A percentile compares a stretch with the other conserved stretches of the same genome.
Conservation (phyloP, 2,329 filamentous ascomycete species). For the Phyllosticta paracitricarpa region DNA sequence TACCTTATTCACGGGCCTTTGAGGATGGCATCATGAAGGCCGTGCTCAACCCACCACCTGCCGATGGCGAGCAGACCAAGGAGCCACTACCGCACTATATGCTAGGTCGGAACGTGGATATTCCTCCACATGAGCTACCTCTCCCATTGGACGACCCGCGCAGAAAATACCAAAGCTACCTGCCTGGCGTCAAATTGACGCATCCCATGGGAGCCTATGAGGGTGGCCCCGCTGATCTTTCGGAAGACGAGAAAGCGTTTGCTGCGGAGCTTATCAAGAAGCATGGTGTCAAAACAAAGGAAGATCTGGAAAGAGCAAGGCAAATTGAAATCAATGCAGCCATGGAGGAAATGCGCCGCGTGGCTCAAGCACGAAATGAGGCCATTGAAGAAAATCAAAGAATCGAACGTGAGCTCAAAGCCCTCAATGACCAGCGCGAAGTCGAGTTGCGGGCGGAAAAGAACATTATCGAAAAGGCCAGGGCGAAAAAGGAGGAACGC, state of each 20-base stretch:
- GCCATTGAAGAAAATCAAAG: constrained; percentile 32
- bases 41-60: constrained; percentile 25
- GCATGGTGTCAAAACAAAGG: constrained; percentile 25
- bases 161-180: constrained; percentile 31
- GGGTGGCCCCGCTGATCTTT: constrained; percentile 34
- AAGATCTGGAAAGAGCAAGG: constrained; percentile 26
- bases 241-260: constrained; percentile 20
- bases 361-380: constrained; percentile 24
- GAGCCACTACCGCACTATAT: constrained; percentile 18
- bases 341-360: constrained; percentile 21
- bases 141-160: constrained; percentile 33
- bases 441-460: constrained; percentile 36
- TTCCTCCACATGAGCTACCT: constrained; percentile 28
- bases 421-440: constrained; percentile 33
- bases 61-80: constrained; percentile 18
- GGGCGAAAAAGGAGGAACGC: constrained; percentile 21
- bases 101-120: constrained; percentile 19
- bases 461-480: constrained; percentile 29
- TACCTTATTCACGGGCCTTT: constrained; percentile 34
- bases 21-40: constrained; percentile 34
- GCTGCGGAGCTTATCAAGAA: constrained; percentile 31
- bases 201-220: constrained; percentile 38
- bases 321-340: constrained; percentile 19
- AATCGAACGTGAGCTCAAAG: constrained; percentile 34
- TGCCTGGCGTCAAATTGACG: constrained; percentile 37